Conservation (phyloP, 208 protist species). For the Trypanosoma cruzi region DNA sequence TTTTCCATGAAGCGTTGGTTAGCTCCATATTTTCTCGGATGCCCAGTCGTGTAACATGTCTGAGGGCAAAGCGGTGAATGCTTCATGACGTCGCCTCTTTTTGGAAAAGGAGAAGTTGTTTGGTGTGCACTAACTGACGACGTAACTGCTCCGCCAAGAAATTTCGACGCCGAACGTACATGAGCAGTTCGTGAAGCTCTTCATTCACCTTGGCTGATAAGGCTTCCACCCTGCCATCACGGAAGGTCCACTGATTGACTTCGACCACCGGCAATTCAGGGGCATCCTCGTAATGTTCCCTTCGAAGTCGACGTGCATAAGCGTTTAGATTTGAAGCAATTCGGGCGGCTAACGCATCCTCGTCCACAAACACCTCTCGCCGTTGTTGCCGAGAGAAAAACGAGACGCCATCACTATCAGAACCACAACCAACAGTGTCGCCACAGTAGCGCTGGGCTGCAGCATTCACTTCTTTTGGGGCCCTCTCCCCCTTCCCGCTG, state of each 20-base stretch:
- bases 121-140: constrained; percentile 39
- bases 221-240: constrained; percentile 54
- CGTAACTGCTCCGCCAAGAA: constrained; percentile 31
- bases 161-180: constrained; percentile 43
- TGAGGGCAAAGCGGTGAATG: too few species aligned
- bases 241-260: constrained; percentile 24
- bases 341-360: constrained; percentile 31
- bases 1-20: too few species aligned
- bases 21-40: too few species aligned
- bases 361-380: constrained; percentile 10
- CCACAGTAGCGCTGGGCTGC: not conserved
- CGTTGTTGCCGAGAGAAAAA: constrained; percentile 20
- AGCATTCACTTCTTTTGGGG: not conserved
- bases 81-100: not conserved
- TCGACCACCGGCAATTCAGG: not conserved
- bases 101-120: constrained; percentile 21
- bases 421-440: constrained; percentile 1
- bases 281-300: constrained; percentile 13
- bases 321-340: constrained; percentile 33
- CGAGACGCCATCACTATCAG: constrained; percentile 11
- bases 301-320: constrained; percentile 8
- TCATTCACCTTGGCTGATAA: constrained; percentile 42
- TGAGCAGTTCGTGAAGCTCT: constrained; percentile 60
- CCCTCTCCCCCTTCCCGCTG: not conserved
- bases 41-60: too few species aligned